Evolutionary conservation across 352 stramenopile species (phyloP).

Genomic region (Sclerospora graminicola): DNA sequence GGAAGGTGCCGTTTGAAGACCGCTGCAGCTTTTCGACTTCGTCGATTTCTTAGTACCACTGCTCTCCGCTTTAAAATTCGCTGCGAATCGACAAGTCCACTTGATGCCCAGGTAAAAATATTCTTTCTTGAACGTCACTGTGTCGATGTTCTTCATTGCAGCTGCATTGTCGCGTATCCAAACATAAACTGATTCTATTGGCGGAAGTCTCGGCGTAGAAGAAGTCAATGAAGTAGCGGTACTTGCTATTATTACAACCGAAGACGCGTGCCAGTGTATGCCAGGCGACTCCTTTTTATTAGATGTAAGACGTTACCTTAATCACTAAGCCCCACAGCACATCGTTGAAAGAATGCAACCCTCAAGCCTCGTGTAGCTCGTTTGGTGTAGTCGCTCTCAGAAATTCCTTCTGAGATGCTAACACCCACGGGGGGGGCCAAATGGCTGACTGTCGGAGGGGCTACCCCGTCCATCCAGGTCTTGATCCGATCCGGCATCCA

Average conservation of each 20-base stretch:
- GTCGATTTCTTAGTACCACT: slow-evolving; percentile 38
- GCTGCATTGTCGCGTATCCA: slow-evolving; percentile 44
- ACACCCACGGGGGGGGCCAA: no score
- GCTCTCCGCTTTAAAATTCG: slow-evolving; percentile 49
- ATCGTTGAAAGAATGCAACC: slow-evolving; percentile 18
- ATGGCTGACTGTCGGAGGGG: no score
- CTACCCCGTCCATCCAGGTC: no score
- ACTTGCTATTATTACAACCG: slow-evolving; percentile 47
- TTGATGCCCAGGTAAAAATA: slow-evolving; percentile 77
- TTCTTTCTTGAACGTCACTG: slow-evolving; percentile 22
- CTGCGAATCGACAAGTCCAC: slow-evolving; percentile 63
- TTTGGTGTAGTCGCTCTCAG: no score
- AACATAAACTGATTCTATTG: slow-evolving; percentile 76
- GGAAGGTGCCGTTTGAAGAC: no score
- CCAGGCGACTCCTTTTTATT: slow-evolving; percentile 24
- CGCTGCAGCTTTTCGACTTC: slow-evolving; percentile 40
- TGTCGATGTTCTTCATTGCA: slow-evolving; percentile 69
- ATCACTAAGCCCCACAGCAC: slow-evolving; percentile 21
- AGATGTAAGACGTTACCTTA: slow-evolving; percentile 30
- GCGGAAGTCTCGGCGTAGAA: slow-evolving; percentile 67
- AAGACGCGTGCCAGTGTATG: slow-evolving; percentile 42
- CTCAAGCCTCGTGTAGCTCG: slow-evolving; percentile 29
- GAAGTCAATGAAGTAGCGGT: slow-evolving; percentile 68
- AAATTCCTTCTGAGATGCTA: no score
- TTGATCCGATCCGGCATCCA: no score